Percentiles rank a stretch among this genome's conserved stretches.
Evolutionary conservation across 257 asterid species (phyloP).

Genomic region (Eustoma russellianum): DNA sequence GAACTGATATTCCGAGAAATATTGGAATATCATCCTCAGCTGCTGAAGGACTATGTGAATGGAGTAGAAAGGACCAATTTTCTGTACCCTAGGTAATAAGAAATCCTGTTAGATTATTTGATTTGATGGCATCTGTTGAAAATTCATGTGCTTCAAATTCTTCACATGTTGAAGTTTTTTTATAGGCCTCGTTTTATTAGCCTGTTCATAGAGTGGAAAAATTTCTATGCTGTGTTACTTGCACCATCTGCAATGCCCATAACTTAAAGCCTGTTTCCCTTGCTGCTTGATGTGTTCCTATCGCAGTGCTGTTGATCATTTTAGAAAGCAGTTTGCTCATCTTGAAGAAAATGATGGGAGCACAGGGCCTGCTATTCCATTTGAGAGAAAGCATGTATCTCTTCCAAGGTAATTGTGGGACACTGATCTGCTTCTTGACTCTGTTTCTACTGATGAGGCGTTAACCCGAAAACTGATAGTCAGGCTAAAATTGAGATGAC

Average conservation of each 20-base stretch:
- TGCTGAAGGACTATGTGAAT: constrained; percentile 59
- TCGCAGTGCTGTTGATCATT: constrained; percentile 74
- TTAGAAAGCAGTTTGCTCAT: constrained; percentile 64
- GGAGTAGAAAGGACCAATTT: constrained; percentile 63
- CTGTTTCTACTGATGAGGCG: neutral
- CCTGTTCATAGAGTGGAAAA: too few relatives aligned
- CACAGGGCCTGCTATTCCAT: constrained; percentile 41
- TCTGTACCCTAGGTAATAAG: constrained; percentile 63
- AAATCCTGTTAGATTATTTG: too few relatives aligned
- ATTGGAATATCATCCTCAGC: constrained; percentile 84
- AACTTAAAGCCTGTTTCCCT: constrained; percentile 6
- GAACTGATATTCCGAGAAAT: constrained; percentile 76
- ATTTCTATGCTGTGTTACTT: neutral
- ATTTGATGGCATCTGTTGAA: neutral
- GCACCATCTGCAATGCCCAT: neutral
- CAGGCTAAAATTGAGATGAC: too few relatives aligned
- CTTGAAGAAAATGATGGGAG: constrained; percentile 65
- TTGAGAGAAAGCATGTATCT: constrained; percentile 68
- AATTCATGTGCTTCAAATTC: too few relatives aligned
- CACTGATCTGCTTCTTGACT: neutral
- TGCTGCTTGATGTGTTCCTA: constrained; percentile 5
- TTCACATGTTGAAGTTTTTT: too few relatives aligned
- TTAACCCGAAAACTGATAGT: too few relatives aligned
- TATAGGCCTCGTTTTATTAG: too few relatives aligned
- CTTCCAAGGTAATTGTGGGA: constrained; percentile 59